Evolutionary conservation across 2,329 filamentous ascomycete genomes (phyloP), one percentile per base, ranked within the genome.

Genomic region (Xylariaceae sp.): DNA sequence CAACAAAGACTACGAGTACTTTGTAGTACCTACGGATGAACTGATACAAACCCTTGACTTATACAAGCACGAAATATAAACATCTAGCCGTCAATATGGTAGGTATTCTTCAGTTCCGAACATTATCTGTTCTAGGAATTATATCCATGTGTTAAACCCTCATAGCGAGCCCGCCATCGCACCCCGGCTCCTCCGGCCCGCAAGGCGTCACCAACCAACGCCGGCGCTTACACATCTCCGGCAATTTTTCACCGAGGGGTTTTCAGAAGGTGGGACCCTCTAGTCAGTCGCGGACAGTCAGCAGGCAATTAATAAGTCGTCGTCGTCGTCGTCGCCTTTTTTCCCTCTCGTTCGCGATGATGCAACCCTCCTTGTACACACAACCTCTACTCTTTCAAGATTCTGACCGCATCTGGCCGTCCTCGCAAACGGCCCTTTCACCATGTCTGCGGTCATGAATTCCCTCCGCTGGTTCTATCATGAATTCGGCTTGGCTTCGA

Each of bases 401-500:
- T 11, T 7, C 30, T 53, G 49, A 48, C 37, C 17, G 11, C 18
- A 48, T 18, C 34, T 13, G 49, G 45, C 45, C 13, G n/a, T 10
- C 50, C 55, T 45, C 13, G 13, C 51, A 30, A 45, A 51, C 5
- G 18, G 37, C 11, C 11, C 10, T n/a, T 37, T n/a, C 35, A 51
- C 37, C 50, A 71, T 72, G 69, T 64, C 64, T 7, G 62, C 53
- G 48, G 61, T 67, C 11, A 3, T 61, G 23, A 61, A 59, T 23
- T 49, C 66, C 10, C 13, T 71, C 34, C 65, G 60, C 45, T 73
- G 71, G 71, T 69, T 73, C 57, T 79, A 76, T 61, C 73, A 74
- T 48, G 78, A 80, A 67, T 81, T 80, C 45, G 80, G 80, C 23
- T 68, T 82, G 39, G 71, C 71, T 11, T 78, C 80, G 1, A 72